These are phyloP conservation scores for Diphasiastrum complanatum DNA, from an alignment of 83 land plant species.

Conservation along the genomic window DNA sequence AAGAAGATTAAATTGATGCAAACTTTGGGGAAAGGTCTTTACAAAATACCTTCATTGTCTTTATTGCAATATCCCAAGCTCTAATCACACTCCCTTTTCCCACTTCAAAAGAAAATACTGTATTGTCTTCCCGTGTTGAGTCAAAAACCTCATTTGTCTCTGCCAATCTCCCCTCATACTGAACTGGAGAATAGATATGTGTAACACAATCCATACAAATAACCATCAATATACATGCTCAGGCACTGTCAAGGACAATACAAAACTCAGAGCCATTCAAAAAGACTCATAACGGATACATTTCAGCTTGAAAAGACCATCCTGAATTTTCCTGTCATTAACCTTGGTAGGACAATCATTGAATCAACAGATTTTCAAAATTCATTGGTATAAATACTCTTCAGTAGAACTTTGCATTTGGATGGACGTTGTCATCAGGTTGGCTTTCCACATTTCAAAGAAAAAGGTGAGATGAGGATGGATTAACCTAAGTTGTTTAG, in stretches of 20 bases:
- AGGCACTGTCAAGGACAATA: constrained; percentile 3
- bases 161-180: constrained; percentile 82
- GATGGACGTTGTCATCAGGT: too few relatives aligned
- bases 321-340: too few relatives aligned
- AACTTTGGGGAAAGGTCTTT: background rate
- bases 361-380: too few relatives aligned
- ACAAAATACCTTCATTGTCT: constrained; percentile 72
- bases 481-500: too few relatives aligned
- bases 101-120: constrained; percentile 76
- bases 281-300: too few relatives aligned
- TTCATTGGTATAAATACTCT: too few relatives aligned
- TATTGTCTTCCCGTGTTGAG: constrained; percentile 79
- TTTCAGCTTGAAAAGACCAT: too few relatives aligned
- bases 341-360: too few relatives aligned
- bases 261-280: background rate
- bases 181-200: constrained; percentile 39
- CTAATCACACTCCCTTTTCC: constrained; percentile 76
- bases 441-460: too few relatives aligned
- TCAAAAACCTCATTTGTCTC: constrained; percentile 85
- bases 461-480: too few relatives aligned
- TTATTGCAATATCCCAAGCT: constrained; percentile 88
- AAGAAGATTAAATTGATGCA: background rate
- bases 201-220: background rate
- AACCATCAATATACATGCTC: background rate
- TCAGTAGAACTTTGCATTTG: too few relatives aligned